phyloP scores from a whole-genome alignment of 1,139 yeast genomes.

The Magnusiomyces ingens region DNA sequence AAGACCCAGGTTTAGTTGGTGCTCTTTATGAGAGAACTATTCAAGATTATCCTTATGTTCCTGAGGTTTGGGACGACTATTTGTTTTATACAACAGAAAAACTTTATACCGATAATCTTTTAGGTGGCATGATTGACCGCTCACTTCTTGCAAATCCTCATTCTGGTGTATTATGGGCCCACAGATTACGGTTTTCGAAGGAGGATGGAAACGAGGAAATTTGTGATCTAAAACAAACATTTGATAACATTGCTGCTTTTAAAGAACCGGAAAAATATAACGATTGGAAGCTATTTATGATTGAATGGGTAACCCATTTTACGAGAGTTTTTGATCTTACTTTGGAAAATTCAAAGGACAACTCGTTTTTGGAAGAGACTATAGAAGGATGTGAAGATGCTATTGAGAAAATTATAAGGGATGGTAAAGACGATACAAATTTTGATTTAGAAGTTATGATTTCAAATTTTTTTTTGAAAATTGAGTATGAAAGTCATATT shows the following conservation, averaged over 20 bases:
- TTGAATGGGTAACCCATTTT: conserved; percentile 31
- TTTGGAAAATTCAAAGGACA: conserved; percentile 4
- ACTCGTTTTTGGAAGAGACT: conserved; percentile 9
- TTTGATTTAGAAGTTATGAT: conserved; percentile 18
- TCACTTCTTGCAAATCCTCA: conserved; percentile 24
- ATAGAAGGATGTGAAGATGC: conserved; percentile 2
- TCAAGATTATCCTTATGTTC: conserved; percentile 16
- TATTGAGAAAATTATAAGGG: conserved; percentile 7
- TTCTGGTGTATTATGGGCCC: conserved; percentile 28
- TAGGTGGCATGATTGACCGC: conserved; percentile 20
- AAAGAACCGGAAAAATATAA: conserved; percentile 19
- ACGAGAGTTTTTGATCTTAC: conserved; percentile 2
- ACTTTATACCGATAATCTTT: conserved; percentile 6
- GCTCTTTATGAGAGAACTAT: conserved; percentile 26
- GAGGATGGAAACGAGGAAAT: conserved; percentile 14
- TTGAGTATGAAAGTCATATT: conserved; percentile 15
- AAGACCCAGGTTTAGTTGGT: conserved; percentile 13
- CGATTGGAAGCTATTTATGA: conserved; percentile 38
- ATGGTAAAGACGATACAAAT: conserved; percentile 14
- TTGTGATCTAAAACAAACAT: conserved; percentile 9
- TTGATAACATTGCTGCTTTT: conserved; percentile 14
- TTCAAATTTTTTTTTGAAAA: conserved; percentile 9
- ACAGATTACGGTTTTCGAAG: conserved; percentile 20
- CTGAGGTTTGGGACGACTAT: conserved; percentile 31
- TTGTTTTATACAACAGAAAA: conserved; percentile 18